These are phyloP conservation scores for Coemansia sp. DNA, from an alignment of 192 early-diverging fungal species.

Conservation along the genomic window DNA sequence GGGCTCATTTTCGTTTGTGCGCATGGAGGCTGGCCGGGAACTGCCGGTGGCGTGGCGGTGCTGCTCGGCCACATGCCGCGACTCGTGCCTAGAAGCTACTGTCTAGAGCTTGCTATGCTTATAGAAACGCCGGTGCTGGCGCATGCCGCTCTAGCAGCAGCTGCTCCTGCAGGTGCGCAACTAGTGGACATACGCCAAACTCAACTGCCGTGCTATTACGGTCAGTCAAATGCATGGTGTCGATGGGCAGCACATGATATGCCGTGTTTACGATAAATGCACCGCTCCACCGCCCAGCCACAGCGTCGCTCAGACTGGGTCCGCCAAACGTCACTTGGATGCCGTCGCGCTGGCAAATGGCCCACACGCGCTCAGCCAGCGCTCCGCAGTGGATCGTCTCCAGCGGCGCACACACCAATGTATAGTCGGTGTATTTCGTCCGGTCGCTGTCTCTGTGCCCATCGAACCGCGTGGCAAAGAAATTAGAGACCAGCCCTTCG, in stretches of 20 bases:
- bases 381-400: conserved; percentile 16
- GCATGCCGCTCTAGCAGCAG: conserved; percentile 4
- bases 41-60: conserved; percentile 43
- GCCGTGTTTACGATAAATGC: conserved; percentile 34
- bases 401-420: conserved; percentile 29
- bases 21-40: conserved; percentile 4
- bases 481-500: conserved; percentile 37
- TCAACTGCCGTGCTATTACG: conserved; percentile 21
- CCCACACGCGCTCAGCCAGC: conserved; percentile 21
- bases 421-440: conserved; percentile 14
- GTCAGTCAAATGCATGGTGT: conserved; percentile 44
- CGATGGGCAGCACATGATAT: conserved; percentile 27
- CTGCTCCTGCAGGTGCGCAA: conserved; percentile 22
- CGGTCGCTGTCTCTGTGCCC: too few relatives aligned
- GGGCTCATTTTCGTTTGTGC: conserved; percentile 20
- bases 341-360: conserved; percentile 19
- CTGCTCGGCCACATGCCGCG: conserved; percentile 41
- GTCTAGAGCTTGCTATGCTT: background rate
- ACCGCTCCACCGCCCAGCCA: conserved; percentile 24
- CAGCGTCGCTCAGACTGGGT: conserved; percentile 18
- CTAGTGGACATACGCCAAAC: conserved; percentile 26
- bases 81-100: background rate
- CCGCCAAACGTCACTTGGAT: conserved; percentile 34
- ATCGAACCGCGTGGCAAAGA: conserved; percentile 22
- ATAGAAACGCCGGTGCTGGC: conserved; percentile 2